Evolutionary conservation across 257 asterid genomes (phyloP).

Genomic region (Solanum gracilifrons): DNA sequence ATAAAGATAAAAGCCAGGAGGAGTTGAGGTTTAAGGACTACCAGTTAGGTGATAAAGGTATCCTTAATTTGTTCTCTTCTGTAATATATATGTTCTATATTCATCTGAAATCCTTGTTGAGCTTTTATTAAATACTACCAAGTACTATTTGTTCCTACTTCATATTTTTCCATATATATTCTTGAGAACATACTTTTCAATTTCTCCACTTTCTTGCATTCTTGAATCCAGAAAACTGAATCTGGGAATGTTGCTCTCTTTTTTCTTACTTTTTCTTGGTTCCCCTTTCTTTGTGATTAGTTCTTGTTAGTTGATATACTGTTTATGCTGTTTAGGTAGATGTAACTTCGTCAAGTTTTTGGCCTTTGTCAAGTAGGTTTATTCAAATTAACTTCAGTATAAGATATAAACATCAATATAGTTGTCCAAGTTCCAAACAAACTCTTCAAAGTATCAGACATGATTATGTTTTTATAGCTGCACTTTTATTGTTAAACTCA

Average conservation of each 20-base stretch:
- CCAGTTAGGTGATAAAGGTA: neutral
- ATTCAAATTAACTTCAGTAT: neutral
- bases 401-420: neutral
- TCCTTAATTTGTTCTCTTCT: neutral
- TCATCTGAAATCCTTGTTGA: neutral
- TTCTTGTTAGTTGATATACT: too few species aligned
- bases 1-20: neutral
- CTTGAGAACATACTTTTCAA: too few species aligned
- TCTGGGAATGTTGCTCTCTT: too few species aligned
- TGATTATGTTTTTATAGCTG: neutral
- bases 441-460: neutral
- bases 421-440: neutral
- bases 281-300: too few species aligned
- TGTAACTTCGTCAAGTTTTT: neutral
- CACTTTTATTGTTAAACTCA: neutral
- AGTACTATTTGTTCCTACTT: neutral
- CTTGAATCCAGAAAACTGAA: too few species aligned
- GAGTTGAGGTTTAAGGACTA: neutral
- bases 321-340: neutral
- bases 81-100: neutral
- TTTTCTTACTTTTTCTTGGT: too few species aligned
- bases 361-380: neutral
- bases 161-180: neutral
- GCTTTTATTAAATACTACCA: neutral
- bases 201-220: too few species aligned